These are phyloP conservation scores for Cutaneotrichosporon cyanovorans DNA, from an alignment of 1,284 basidiomycete species.

Conservation along the genomic window DNA sequence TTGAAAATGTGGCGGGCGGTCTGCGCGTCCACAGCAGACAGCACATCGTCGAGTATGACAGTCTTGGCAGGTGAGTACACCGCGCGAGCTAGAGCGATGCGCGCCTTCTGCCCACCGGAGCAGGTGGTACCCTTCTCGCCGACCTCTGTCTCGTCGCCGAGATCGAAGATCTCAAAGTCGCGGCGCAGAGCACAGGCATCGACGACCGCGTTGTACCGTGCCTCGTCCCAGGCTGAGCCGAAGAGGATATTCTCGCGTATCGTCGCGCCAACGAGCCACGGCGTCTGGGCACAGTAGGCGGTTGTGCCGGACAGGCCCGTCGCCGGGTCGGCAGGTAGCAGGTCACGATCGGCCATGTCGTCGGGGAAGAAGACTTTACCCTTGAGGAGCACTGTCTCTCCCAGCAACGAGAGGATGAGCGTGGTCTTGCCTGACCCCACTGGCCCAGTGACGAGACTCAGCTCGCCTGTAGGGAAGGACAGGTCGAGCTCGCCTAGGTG, in stretches of 20 bases:
- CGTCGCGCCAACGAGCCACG: slow-evolving; percentile 53
- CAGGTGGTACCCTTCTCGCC: slow-evolving; percentile 54
- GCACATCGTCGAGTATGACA: slow-evolving; percentile 42
- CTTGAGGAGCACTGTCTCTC: slow-evolving; percentile 49
- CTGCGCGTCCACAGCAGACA: slow-evolving; percentile 49
- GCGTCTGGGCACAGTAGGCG: slow-evolving; percentile 51
- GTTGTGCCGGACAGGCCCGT: slow-evolving; percentile 49
- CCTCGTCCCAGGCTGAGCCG: slow-evolving; percentile 45
- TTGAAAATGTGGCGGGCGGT: slow-evolving; percentile 40
- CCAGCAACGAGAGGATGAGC: slow-evolving; percentile 54
- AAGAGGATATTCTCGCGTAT: slow-evolving; percentile 54
- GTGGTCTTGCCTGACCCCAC: slow-evolving; percentile 62
- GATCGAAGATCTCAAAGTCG: slow-evolving; percentile 51
- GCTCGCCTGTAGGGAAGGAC: slow-evolving; percentile 44
- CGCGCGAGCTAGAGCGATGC: slow-evolving; percentile 43
- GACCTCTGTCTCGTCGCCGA: slow-evolving; percentile 53
- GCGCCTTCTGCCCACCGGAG: slow-evolving; percentile 42
- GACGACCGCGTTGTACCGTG: slow-evolving; percentile 48
- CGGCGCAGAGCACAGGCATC: slow-evolving; percentile 51
- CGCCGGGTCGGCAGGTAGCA: slow-evolving; percentile 46
- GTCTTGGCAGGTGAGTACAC: slow-evolving; percentile 42
- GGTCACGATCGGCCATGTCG: slow-evolving; percentile 39
- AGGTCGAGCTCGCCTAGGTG: slow-evolving; percentile 48
- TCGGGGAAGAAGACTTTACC: slow-evolving; percentile 52
- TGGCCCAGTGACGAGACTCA: slow-evolving; percentile 46